phyloP scores from a whole-genome alignment of 163 green algal genomes.

The Volvox carteri region DNA sequence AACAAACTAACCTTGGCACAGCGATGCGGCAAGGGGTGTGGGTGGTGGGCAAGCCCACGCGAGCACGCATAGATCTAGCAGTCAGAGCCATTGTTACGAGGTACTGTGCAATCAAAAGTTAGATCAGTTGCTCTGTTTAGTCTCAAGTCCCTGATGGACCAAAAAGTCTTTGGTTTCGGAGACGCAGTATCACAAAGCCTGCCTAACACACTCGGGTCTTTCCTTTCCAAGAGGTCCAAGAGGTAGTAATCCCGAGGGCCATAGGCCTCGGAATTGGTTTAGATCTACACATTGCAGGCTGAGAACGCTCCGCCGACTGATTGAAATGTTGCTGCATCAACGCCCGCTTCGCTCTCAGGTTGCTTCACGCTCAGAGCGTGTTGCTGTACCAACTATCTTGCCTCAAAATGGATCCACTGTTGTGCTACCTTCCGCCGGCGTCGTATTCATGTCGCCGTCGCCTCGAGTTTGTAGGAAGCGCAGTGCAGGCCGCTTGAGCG shows the following conservation, averaged over 20 bases:
- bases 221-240: no score
- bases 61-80: conserved; percentile 22
- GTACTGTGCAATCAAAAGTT: background rate
- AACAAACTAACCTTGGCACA: conserved; percentile 8
- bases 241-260: background rate
- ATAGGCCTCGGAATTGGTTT: background rate
- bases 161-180: conserved; percentile 24
- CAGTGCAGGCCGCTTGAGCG: background rate
- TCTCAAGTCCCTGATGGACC: background rate
- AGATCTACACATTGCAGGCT: background rate
- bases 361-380: background rate
- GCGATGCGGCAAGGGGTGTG: background rate
- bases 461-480: background rate
- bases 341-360: background rate
- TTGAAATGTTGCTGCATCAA: conserved; percentile 36
- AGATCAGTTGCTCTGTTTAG: background rate
- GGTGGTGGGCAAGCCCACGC: background rate
- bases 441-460: background rate
- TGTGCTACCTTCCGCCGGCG: background rate
- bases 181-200: background rate
- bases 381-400: background rate
- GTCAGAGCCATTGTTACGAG: conserved; percentile 25
- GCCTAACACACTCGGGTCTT: background rate
- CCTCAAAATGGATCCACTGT: background rate
- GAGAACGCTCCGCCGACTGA: background rate